Percentiles rank a stretch among this genome's conserved stretches.
phyloP scores from a whole-genome alignment of 176 grass and related monocot species.

The Bromus sterilis region DNA sequence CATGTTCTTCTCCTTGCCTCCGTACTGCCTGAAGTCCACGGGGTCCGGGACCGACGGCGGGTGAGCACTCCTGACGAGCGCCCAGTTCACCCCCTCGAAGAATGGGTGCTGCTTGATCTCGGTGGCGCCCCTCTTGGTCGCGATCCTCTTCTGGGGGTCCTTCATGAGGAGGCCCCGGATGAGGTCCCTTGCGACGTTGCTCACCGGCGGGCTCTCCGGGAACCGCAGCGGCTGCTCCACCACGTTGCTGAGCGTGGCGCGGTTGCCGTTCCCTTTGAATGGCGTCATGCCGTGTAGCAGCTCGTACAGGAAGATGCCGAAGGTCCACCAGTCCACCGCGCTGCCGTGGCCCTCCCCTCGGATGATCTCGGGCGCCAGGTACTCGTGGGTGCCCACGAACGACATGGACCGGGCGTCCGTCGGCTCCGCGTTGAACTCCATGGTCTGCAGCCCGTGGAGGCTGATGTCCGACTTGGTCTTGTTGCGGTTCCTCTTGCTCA shows the following conservation, averaged over 20 bases:
- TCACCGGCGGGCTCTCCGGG: slow-evolving; percentile 40
- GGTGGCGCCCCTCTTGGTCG: slow-evolving; percentile 40
- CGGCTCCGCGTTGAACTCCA: slow-evolving; percentile 76
- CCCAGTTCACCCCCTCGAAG: slow-evolving; percentile 77
- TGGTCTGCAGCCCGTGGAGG: slow-evolving; percentile 7
- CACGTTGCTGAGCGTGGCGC: slow-evolving; percentile 54
- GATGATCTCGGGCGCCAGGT: slow-evolving; percentile 61
- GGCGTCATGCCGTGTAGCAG: slow-evolving; percentile 57
- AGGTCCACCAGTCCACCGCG: slow-evolving; percentile 72
- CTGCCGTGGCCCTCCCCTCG: slow-evolving; percentile 48
- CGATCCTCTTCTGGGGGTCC: slow-evolving; percentile 59
- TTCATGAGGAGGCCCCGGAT: slow-evolving; percentile 55
- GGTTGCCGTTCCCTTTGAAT: slow-evolving; percentile 50
- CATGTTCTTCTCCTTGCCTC: slow-evolving; percentile 38
- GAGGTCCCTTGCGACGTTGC: slow-evolving; percentile 45
- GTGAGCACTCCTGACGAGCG: slow-evolving; percentile 45
- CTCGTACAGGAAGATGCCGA: slow-evolving; percentile 67
- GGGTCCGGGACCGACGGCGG: slow-evolving; percentile 54
- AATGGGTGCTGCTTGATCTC: slow-evolving; percentile 72
- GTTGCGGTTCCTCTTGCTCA: slow-evolving; percentile 39
- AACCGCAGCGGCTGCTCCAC: slow-evolving; percentile 57
- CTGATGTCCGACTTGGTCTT: slow-evolving; percentile 62
- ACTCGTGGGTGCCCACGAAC: slow-evolving; percentile 68
- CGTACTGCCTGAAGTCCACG: slow-evolving; percentile 50
- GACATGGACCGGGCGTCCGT: slow-evolving; percentile 53